phyloP scores from a whole-genome alignment of 495 filamentous ascomycete species.

The Talaromyces nanjingensis region DNA sequence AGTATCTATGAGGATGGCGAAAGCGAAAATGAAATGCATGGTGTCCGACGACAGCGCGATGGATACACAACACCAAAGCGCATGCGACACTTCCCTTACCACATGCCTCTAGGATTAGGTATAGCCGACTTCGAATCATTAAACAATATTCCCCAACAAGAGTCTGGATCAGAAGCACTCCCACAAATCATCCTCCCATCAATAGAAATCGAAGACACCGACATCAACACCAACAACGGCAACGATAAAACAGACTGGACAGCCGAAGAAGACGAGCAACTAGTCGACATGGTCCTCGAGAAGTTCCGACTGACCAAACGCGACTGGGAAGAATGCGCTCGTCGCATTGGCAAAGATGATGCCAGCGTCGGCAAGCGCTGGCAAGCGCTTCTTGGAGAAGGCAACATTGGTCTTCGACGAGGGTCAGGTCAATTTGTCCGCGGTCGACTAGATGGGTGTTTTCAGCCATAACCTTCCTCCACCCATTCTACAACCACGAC shows the following conservation, averaged over 20 bases:
- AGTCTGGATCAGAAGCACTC: not conserved
- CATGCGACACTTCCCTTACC: slow-evolving; percentile 55
- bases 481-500: not conserved
- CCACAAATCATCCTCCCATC: slow-evolving; percentile 32
- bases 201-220: slow-evolving; percentile 28
- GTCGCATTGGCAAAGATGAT: slow-evolving; percentile 55
- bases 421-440: slow-evolving; percentile 40
- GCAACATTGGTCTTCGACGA: slow-evolving; percentile 44
- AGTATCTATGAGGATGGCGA: slow-evolving; percentile 47
- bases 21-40: slow-evolving; percentile 17
- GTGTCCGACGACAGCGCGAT: slow-evolving; percentile 14
- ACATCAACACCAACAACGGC: slow-evolving; percentile 18
- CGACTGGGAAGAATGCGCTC: slow-evolving; percentile 76
- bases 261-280: slow-evolving; percentile 59
- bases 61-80: slow-evolving; percentile 63
- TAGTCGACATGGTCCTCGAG: slow-evolving; percentile 67
- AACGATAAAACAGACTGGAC: slow-evolving; percentile 43
- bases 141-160: slow-evolving; percentile 13
- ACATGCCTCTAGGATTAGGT: slow-evolving; percentile 60
- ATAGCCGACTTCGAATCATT: slow-evolving; percentile 58
- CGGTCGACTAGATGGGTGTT: slow-evolving; percentile 43
- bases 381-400: slow-evolving; percentile 58
- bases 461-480: not conserved
- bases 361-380: slow-evolving; percentile 61
- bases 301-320: slow-evolving; percentile 65